Evolutionary conservation across 2,329 filamentous ascomycete genomes (phyloP).

Genomic region (Lecanicillium sp.): DNA sequence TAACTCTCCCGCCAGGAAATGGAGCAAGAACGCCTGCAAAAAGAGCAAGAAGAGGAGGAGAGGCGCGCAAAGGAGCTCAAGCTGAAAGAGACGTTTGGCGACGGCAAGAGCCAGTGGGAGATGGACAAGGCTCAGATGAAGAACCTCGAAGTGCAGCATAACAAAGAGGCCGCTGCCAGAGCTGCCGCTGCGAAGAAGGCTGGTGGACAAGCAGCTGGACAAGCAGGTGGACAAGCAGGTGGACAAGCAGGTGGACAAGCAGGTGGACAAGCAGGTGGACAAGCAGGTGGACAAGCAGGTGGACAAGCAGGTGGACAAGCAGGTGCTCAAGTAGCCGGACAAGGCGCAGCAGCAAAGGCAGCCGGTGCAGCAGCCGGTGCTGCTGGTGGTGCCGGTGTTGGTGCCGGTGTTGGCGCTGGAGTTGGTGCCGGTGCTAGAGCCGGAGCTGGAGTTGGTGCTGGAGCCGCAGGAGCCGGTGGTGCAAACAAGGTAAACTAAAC

Average conservation of each 20-base stretch:
- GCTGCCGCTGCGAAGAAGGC: constrained; percentile 5
- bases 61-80: constrained; percentile 67
- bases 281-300: no score
- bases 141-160: constrained; percentile 39
- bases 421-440: no score
- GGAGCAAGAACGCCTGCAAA: constrained; percentile 71
- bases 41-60: constrained; percentile 68
- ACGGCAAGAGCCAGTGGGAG: constrained; percentile 75
- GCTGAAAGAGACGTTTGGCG: constrained; percentile 73
- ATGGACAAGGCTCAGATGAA: constrained; percentile 78
- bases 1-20: constrained; percentile 58
- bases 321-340: constrained; percentile 1
- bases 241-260: constrained; percentile 4
- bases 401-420: no score
- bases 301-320: not conserved
- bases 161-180: constrained; percentile 6
- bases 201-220: not conserved
- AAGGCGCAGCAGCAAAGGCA: no score
- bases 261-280: constrained; percentile 4
- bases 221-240: not conserved
- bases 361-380: no score
- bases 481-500: constrained; percentile 3
- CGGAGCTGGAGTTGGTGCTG: no score
- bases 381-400: no score
- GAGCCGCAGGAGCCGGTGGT: not conserved